Evolutionary conservation across 495 filamentous ascomycete species (phyloP).

Genomic region (Clavariopsis aquatica): DNA sequence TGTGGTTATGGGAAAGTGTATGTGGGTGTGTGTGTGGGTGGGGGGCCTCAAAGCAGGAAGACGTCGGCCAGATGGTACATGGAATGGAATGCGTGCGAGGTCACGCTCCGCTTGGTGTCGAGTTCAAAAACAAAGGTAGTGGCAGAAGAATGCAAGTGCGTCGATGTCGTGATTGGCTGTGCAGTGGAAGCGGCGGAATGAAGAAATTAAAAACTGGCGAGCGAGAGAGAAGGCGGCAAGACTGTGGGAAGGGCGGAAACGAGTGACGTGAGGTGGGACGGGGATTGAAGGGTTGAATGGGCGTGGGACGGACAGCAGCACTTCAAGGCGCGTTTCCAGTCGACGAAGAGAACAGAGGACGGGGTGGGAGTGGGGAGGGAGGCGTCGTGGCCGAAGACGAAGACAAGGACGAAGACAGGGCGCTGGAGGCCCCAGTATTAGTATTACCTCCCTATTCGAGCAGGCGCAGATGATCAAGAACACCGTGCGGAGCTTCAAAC

Average conservation of each 20-base stretch:
- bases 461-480: neutral
- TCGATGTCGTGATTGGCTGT: neutral
- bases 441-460: neutral
- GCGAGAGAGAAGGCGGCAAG: neutral
- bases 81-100: neutral
- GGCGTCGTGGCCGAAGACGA: no score
- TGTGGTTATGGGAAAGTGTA: neutral
- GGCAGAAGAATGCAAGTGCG: neutral
- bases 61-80: neutral
- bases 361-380: neutral
- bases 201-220: neutral
- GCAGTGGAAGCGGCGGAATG: neutral
- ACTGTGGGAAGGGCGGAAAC: neutral
- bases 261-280: conserved; percentile 6
- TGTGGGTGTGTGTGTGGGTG: neutral
- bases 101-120: conserved; percentile 20
- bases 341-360: neutral
- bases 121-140: neutral
- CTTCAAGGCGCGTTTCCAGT: conserved; percentile 29
- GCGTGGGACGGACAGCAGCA: conserved; percentile 23
- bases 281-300: no score
- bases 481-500: conserved; percentile 1
- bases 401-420: no score
- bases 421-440: neutral
- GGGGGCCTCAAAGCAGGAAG: neutral